Conservation (phyloP, 2,329 filamentous ascomycete genomes). For the Penicillium crustosum region DNA sequence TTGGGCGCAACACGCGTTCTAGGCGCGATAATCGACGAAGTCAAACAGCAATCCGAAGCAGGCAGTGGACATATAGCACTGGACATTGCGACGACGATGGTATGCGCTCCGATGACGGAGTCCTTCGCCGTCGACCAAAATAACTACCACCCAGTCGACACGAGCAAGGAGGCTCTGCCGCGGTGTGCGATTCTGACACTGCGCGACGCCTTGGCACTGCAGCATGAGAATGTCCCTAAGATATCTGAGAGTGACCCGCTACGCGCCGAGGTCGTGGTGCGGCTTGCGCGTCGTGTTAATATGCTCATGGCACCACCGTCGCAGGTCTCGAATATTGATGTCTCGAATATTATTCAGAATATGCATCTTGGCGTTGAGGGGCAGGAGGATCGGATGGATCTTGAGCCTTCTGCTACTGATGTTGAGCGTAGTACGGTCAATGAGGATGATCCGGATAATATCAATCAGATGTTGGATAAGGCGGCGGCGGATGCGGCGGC, state of each 20-base stretch:
- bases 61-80: slow-evolving; percentile 45
- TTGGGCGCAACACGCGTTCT: slow-evolving; percentile 44
- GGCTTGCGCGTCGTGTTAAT: slow-evolving; percentile 47
- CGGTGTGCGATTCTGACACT: slow-evolving; percentile 41
- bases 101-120: slow-evolving; percentile 44
- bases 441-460: slow-evolving; percentile 33
- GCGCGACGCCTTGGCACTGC: slow-evolving; percentile 41
- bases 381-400: slow-evolving; percentile 34
- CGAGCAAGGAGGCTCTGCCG: slow-evolving; percentile 34
- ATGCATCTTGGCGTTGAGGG: slow-evolving; percentile 41
- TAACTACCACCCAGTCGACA: slow-evolving; percentile 35
- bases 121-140: slow-evolving; percentile 42
- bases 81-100: slow-evolving; percentile 45
- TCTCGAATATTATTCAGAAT: slow-evolving; percentile 45
- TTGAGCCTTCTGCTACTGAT: slow-evolving; percentile 24
- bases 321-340: slow-evolving; percentile 43
- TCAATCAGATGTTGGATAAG: slow-evolving; percentile 43
- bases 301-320: slow-evolving; percentile 40
- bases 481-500: slow-evolving; percentile 39
- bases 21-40: slow-evolving; percentile 40
- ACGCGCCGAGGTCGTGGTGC: slow-evolving; percentile 46
- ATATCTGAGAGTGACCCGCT: slow-evolving; percentile 46
- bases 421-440: slow-evolving; percentile 15
- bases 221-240: slow-evolving; percentile 42
- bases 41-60: slow-evolving; percentile 44